Conservation (phyloP, 2,329 filamentous ascomycete genomes). For the Diaporthe citrichinensis region DNA sequence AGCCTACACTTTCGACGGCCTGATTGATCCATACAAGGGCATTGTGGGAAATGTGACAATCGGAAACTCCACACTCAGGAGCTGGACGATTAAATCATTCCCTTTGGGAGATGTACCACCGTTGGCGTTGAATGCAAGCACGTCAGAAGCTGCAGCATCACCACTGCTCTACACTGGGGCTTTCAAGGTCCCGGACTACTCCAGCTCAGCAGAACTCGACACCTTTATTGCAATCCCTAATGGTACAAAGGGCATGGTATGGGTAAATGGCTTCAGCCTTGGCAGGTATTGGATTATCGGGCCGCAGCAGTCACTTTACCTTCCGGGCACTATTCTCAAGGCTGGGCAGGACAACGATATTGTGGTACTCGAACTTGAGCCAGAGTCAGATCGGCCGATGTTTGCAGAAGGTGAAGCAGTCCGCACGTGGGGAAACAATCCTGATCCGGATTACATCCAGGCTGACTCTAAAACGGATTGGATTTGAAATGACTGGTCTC, state of each 20-base stretch:
- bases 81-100: slow-evolving; percentile 33
- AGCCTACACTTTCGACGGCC: slow-evolving; percentile 48
- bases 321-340: slow-evolving; percentile 33
- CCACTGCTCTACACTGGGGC: slow-evolving; percentile 34
- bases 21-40: slow-evolving; percentile 62
- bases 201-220: slow-evolving; percentile 33
- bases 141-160: background rate
- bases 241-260: slow-evolving; percentile 37
- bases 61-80: slow-evolving; percentile 42
- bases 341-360: slow-evolving; percentile 39
- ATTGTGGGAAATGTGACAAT: slow-evolving; percentile 60
- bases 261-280: slow-evolving; percentile 40
- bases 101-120: slow-evolving; percentile 17
- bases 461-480: background rate
- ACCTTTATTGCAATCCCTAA: slow-evolving; percentile 37
- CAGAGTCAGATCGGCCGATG: slow-evolving; percentile 11
- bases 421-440: slow-evolving; percentile 37
- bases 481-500: no score
- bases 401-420: slow-evolving; percentile 26
- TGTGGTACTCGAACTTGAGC: slow-evolving; percentile 40
- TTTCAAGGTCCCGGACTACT: slow-evolving; percentile 27
- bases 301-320: slow-evolving; percentile 38
- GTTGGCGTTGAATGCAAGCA: background rate
- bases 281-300: slow-evolving; percentile 40
- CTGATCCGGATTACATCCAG: slow-evolving; percentile 35